A percentile compares a stretch with the other conserved stretches of the same genome.
Conservation (phyloP, 352 stramenopile species). For the Globisporangium orthogonon region DNA sequence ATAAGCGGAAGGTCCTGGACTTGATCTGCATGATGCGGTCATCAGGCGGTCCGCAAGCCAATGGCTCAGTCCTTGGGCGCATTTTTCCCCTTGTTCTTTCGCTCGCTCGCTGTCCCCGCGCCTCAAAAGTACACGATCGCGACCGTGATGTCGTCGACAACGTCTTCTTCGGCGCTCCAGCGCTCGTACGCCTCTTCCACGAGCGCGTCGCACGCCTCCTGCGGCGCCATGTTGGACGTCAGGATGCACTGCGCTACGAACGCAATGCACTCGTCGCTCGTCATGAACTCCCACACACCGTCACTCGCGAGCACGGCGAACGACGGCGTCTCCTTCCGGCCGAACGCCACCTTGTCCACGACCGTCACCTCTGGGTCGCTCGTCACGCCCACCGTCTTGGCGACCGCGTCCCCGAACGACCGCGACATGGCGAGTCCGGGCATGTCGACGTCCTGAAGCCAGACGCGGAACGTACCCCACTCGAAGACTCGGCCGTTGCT, state of each 20-base stretch:
- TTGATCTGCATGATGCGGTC: neutral
- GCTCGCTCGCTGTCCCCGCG: no score
- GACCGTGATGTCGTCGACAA: slow-evolving; percentile 80
- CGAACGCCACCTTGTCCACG: slow-evolving; percentile 32
- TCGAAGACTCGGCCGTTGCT: slow-evolving; percentile 79
- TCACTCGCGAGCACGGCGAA: slow-evolving; percentile 76
- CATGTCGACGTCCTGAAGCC: slow-evolving; percentile 83
- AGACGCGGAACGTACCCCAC: slow-evolving; percentile 72
- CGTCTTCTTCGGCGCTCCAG: slow-evolving; percentile 76
- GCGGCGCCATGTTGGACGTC: slow-evolving; percentile 37
- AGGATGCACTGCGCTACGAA: slow-evolving; percentile 51
- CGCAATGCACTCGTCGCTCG: slow-evolving; percentile 57
- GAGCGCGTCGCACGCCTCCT: slow-evolving; percentile 58
- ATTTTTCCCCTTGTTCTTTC: no score
- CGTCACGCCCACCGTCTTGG: slow-evolving; percentile 74
- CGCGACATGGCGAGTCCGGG: slow-evolving; percentile 81
- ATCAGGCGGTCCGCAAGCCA: neutral
- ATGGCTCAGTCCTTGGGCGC: neutral
- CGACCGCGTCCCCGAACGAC: slow-evolving; percentile 73
- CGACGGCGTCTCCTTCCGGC: slow-evolving; percentile 17
- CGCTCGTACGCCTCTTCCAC: slow-evolving; percentile 61
- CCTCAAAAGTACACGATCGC: slow-evolving; percentile 60
- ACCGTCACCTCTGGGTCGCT: slow-evolving; percentile 53
- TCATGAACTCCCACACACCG: slow-evolving; percentile 84
- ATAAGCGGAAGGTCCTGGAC: no score